Percentiles rank a stretch among this genome's conserved stretches.
These are phyloP conservation scores for Neurospora sp. DNA, from an alignment of 495 filamentous ascomycete species.

Conservation along the genomic window DNA sequence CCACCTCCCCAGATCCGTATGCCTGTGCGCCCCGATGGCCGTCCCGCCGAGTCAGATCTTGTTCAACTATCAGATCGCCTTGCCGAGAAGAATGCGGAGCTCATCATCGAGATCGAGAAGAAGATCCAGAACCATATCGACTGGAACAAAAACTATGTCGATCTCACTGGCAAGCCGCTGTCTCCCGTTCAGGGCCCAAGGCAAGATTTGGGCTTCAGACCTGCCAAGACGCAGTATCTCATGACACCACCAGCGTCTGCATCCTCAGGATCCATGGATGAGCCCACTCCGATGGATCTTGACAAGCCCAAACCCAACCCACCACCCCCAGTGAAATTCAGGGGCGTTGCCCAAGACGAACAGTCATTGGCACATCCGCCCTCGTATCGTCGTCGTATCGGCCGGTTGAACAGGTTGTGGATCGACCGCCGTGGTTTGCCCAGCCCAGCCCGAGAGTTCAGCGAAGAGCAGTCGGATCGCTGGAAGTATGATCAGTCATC, in stretches of 20 bases:
- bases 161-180: constrained; percentile 71
- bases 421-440: constrained; percentile 62
- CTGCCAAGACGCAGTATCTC: constrained; percentile 71
- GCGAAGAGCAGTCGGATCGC: constrained; percentile 50
- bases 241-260: constrained; percentile 80
- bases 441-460: constrained; percentile 42
- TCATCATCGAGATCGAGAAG: constrained; percentile 65
- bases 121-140: constrained; percentile 73
- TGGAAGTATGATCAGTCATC: constrained; percentile 72
- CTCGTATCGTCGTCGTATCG: constrained; percentile 62
- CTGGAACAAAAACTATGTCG: constrained; percentile 78
- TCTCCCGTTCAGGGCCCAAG: constrained; percentile 59
- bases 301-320: constrained; percentile 21
- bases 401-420: constrained; percentile 67
- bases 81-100: constrained; percentile 72
- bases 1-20: constrained; percentile 47
- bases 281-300: constrained; percentile 26
- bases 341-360: constrained; percentile 21
- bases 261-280: constrained; percentile 51
- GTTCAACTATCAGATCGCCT: constrained; percentile 61
- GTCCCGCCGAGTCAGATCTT: constrained; percentile 64
- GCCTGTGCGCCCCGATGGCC: constrained; percentile 59
- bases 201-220: constrained; percentile 50
- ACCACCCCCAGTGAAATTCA: constrained; percentile 22
- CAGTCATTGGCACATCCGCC: constrained; percentile 49